Base-by-base conservation (phyloP, 805 yeast genomes). In the Saccharomycopsis fibuligera region DNA sequence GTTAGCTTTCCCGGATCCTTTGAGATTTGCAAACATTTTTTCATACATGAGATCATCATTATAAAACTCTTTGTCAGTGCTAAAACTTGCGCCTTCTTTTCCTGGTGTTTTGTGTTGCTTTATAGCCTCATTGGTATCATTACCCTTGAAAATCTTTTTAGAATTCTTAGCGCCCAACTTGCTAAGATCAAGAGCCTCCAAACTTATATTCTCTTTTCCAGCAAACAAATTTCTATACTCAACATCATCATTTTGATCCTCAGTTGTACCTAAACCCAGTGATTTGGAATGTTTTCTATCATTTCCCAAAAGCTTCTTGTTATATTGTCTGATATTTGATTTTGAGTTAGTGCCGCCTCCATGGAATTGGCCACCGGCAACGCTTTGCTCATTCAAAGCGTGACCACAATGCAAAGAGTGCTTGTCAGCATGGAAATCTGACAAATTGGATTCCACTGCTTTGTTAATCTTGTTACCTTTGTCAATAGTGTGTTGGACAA, bases 31-130 rank as follows among this genome's bases (percentile, higher is more conserved):
- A 38, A 48, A 48, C 14, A 48, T n/a, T 24, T 30, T 43, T n/a
- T 37, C 44, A 38, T 48, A 48, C 10, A 43, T 27, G 22, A 37
- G 16, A 27, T 42, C 44, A 38, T 43, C 47, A 12, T 43, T 48
- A 38, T 48, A 48, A 19, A 33, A 33, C 17, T 33, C 37, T 33
- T 33, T 16, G n/a, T n/a, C n/a, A n/a, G n/a, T n/a, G n/a, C n/a
- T n/a, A n/a, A n/a, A n/a, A n/a, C n/a, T n/a, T n/a, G n/a, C n/a
- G n/a, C n/a, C n/a, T n/a, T n/a, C n/a, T n/a, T n/a, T n/a, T 5
- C 37, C 37, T 6, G 9, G 8, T 9, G 8, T 9, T 33, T 9
- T 33, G 19, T 33, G 19, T 10, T 6, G 8, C 19, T 9, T 9
- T 27, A 12, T 27, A 8, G 31, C 31, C 31, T 8, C 31, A 8